Conservation (phyloP, 495 filamentous ascomycete genomes). For the Neurospora hispaniola region DNA sequence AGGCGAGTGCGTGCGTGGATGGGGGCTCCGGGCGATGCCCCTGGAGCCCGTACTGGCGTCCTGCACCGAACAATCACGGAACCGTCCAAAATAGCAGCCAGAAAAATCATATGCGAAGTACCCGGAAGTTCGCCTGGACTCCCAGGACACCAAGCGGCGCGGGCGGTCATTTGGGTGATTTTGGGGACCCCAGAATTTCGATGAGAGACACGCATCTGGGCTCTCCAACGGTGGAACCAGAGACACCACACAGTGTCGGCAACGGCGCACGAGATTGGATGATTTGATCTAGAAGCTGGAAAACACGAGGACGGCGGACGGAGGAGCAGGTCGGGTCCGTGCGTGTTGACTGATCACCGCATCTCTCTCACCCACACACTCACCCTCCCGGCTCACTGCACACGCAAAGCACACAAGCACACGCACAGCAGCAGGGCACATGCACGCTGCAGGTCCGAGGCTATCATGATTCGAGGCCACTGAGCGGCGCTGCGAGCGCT, state of each 20-base stretch:
- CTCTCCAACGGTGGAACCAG: not conserved
- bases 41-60: not conserved
- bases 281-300: not conserved
- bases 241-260: not conserved
- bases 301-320: not conserved
- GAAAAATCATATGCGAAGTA: not conserved
- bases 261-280: not conserved
- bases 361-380: not conserved
- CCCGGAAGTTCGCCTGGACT: not conserved
- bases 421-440: not conserved
- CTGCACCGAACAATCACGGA: not conserved
- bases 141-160: not conserved
- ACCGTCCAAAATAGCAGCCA: not conserved
- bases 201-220: not conserved
- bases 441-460: not conserved
- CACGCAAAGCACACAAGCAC: not conserved
- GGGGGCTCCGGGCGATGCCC: not conserved
- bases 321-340: not conserved
- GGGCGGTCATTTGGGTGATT: not conserved
- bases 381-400: not conserved
- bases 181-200: not conserved
- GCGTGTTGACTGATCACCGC: not conserved
- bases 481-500: not conserved
- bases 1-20: not conserved
- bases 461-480: not conserved